phyloP scores from a whole-genome alignment of 495 filamentous ascomycete genomes.

The Talaromyces proteolyticus region DNA sequence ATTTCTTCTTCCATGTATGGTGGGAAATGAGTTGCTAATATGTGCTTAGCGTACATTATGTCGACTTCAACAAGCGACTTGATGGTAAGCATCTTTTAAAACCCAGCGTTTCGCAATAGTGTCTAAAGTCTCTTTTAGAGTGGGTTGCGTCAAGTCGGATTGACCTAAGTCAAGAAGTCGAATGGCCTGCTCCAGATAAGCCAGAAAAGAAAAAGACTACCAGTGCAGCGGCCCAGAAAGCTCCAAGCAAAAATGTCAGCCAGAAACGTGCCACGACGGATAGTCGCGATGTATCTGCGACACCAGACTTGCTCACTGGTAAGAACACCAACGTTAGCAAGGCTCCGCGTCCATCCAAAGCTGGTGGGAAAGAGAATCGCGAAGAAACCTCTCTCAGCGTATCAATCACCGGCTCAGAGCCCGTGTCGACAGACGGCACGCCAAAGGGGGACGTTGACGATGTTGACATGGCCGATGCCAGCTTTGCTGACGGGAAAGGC shows the following conservation, averaged over 20 bases:
- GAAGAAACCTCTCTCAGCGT: constrained; percentile 29
- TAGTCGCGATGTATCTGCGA: constrained; percentile 52
- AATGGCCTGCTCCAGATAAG: constrained; percentile 72
- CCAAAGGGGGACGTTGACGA: constrained; percentile 55
- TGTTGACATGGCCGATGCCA: constrained; percentile 59
- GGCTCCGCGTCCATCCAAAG: constrained; percentile 42
- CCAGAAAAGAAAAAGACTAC: constrained; percentile 59
- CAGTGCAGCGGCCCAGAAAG: constrained; percentile 31
- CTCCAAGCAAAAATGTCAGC: constrained; percentile 40
- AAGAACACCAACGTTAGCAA: constrained; percentile 44
- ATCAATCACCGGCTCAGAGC: constrained; percentile 41
- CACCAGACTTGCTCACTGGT: constrained; percentile 47
- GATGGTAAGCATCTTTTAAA: constrained; percentile 46
- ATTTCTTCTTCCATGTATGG: background rate
- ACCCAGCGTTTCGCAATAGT: constrained; percentile 4
- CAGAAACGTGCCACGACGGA: constrained; percentile 47
- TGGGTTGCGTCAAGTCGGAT: constrained; percentile 81
- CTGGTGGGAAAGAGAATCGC: constrained; percentile 61
- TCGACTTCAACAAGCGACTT: constrained; percentile 98
- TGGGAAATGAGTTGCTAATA: background rate
- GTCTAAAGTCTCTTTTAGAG: constrained; percentile 44
- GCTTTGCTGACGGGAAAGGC: constrained; percentile 28
- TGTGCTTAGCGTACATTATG: constrained; percentile 75
- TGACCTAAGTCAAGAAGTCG: constrained; percentile 71
- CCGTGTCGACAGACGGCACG: constrained; percentile 43